Percentiles rank a stretch among this genome's conserved stretches.
These are phyloP conservation scores for Carex parvula DNA, from an alignment of 176 grass and related monocot species.

Conservation along the genomic window DNA sequence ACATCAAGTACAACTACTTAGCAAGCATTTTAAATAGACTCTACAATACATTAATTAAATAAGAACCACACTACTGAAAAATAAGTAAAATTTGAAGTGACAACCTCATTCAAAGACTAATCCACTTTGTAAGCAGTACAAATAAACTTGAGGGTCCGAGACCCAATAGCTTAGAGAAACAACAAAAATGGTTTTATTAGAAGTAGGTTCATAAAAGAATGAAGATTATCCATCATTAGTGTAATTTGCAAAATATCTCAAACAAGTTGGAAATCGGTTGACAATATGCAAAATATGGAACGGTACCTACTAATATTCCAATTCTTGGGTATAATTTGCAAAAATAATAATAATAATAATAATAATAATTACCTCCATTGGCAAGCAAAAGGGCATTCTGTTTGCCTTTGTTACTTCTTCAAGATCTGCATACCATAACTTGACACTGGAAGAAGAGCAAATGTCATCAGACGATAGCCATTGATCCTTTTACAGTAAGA, in stretches of 20 bases:
- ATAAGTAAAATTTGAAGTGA: neutral
- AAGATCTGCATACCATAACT: conserved; percentile 66
- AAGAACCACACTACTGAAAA: neutral
- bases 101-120: neutral
- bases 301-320: neutral
- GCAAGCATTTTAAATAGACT: neutral
- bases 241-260: neutral
- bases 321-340: neutral
- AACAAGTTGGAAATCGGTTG: neutral
- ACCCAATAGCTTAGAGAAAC: neutral
- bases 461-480: conserved; percentile 17
- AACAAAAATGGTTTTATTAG: neutral
- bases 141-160: neutral
- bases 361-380: conserved; percentile 47
- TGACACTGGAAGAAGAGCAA: conserved; percentile 55
- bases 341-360: no score
- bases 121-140: neutral
- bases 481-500: neutral
- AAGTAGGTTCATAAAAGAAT: neutral
- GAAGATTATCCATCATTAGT: neutral
- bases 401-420: conserved; percentile 41
- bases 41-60: neutral
- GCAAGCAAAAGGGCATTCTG: conserved; percentile 45
- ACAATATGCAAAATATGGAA: neutral
- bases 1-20: neutral